A percentile compares a stretch with the other conserved stretches of the same genome.
Evolutionary conservation across 108 stramenopile genomes (phyloP).

Genomic region (Skeletonema potamos): DNA sequence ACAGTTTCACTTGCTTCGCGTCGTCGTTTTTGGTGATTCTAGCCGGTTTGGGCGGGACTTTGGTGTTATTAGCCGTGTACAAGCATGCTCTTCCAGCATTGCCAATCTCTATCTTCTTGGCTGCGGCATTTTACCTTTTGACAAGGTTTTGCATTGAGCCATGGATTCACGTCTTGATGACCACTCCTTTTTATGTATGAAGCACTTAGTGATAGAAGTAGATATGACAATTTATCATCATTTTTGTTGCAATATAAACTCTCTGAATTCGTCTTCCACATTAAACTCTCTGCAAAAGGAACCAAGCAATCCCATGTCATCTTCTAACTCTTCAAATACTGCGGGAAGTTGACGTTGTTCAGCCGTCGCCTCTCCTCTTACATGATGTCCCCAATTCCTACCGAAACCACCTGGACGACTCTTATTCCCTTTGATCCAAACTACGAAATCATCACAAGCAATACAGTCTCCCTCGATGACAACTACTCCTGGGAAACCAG

Average conservation of each 20-base stretch:
- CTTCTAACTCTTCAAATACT: conserved; percentile 43
- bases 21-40: conserved; percentile 89
- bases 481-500: conserved; percentile 61
- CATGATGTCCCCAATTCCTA: conserved; percentile 67
- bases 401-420: conserved; percentile 61
- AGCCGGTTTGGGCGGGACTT: conserved; percentile 88
- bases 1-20: conserved; percentile 89
- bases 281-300: conserved; percentile 33
- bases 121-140: conserved; percentile 76
- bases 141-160: conserved; percentile 74
- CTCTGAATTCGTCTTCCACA: conserved; percentile 55
- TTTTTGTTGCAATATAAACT: conserved; percentile 62
- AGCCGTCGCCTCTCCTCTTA: conserved; percentile 41
- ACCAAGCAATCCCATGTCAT: conserved; percentile 46
- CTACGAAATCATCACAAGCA: conserved; percentile 48
- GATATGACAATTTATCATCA: not conserved
- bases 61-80: conserved; percentile 89
- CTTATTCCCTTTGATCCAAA: conserved; percentile 65
- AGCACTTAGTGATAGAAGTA: not conserved
- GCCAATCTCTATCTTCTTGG: conserved; percentile 87
- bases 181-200: conserved; percentile 74
- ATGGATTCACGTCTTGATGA: conserved; percentile 66
- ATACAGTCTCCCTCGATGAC: conserved; percentile 41
- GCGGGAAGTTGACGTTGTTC: conserved; percentile 9
- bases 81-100: conserved; percentile 92